Base-by-base conservation (phyloP, 805 yeast genomes). In the Hanseniaspora jakobsenii region DNA sequence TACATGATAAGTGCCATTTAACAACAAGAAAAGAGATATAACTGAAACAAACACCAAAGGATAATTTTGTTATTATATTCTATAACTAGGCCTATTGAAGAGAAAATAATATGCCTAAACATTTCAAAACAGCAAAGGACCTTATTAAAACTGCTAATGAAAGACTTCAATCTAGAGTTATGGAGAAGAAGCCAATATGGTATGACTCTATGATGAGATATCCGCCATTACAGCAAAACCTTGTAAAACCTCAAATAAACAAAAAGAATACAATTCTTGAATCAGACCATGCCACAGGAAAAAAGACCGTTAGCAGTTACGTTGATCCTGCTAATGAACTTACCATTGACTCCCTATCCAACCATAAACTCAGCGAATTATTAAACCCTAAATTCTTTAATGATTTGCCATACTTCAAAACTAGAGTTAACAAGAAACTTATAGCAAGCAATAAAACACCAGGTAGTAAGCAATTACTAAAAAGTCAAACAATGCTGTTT, bases 181-280 rank as follows among this genome's bases (percentile, higher is more conserved):
- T 34, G 32, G 67, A 62, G 26, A 63, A 70, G 26, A 79, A 81
- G 55, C 98, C 98, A 2, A 78, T 78, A 1, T 91, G 97, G 98
- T 85, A 71, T 62, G 77, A 78, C 50, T 89, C 82, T 5, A 85
- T 91, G 13, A 82, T 83, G 3, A 70, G 77, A 22, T 70, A 79
- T 53, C 96, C 96, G 31, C 97, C 97, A 16, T 34, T 41, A n/a
- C 27, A 41, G 14, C 45, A 41, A 27, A 41, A 36, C 1, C 31
- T 31, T 10, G 21, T 14, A 27, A 34, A 18, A 13, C 45, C 26
- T 34, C 30, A 36, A 14, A 19, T 41, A 16, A 41, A 41, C 22
- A 41, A 27, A 5, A 41, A 41, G 14, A 41, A n/a, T 17, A 34
- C 45, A 12, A 34, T 41, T 34, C 28, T 36, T 1, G 14, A 27